These are phyloP conservation scores for Oldenlandia corymbosa DNA, from an alignment of 257 asterid genomes.

Conservation along the genomic window DNA sequence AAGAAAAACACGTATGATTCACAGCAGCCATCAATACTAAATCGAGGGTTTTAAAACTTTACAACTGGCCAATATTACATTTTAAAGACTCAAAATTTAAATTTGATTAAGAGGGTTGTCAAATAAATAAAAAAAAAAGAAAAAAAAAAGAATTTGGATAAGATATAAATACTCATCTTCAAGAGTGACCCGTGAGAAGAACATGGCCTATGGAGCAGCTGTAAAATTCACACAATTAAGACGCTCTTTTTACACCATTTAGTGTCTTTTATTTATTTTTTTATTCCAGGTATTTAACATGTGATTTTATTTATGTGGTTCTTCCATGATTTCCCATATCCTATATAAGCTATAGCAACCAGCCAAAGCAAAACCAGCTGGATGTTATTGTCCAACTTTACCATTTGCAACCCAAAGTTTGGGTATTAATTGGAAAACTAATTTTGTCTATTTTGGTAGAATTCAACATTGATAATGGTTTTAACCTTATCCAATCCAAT, in stretches of 20 bases:
- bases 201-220: neutral
- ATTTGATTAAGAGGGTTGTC: neutral
- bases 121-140: neutral
- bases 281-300: neutral
- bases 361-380: neutral
- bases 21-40: too few species aligned
- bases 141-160: neutral
- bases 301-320: slow-evolving; percentile 5
- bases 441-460: neutral
- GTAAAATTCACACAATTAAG: neutral
- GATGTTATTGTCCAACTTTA: neutral
- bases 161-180: neutral
- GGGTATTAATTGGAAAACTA: neutral
- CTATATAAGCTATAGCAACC: too few species aligned
- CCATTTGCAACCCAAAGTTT: neutral
- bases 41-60: too few species aligned
- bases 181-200: slow-evolving; percentile 4
- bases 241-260: neutral
- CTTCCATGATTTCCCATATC: neutral
- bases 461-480: too few species aligned
- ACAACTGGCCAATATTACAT: too few species aligned
- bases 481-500: too few species aligned
- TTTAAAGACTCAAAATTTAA: too few species aligned
- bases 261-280: neutral
- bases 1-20: too few species aligned